Conservation (phyloP, 192 early-diverging fungal genomes). For the Coemansia aciculifera region DNA sequence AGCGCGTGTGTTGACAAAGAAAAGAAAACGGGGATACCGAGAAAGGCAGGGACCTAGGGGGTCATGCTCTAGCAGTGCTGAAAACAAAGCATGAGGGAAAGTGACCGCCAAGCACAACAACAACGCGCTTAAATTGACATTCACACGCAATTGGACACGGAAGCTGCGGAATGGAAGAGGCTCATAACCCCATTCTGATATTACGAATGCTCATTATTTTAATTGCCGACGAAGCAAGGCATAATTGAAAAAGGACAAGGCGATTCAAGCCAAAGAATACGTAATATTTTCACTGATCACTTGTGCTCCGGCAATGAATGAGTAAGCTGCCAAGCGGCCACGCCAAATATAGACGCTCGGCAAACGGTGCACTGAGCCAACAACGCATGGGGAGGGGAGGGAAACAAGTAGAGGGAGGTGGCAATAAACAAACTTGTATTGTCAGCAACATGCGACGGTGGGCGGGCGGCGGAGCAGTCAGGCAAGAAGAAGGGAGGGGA, state of each 20-base stretch:
- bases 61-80: neutral
- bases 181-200: neutral
- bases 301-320: neutral
- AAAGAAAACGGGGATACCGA: neutral
- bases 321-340: neutral
- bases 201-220: neutral
- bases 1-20: neutral
- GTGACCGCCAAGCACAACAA: neutral
- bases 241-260: neutral
- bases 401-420: neutral
- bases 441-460: constrained; percentile 1
- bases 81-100: neutral
- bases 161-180: neutral
- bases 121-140: neutral
- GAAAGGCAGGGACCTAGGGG: neutral
- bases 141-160: neutral
- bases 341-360: constrained; percentile 5
- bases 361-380: neutral
- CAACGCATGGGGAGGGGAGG: neutral
- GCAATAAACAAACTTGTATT: neutral
- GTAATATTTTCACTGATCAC: neutral
- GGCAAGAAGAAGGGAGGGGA: neutral
- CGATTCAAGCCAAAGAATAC: neutral
- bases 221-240: neutral
- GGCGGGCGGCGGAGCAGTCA: neutral